phyloP scores from a whole-genome alignment of 805 yeast species.

The Sungouiozyma intestinalis region DNA sequence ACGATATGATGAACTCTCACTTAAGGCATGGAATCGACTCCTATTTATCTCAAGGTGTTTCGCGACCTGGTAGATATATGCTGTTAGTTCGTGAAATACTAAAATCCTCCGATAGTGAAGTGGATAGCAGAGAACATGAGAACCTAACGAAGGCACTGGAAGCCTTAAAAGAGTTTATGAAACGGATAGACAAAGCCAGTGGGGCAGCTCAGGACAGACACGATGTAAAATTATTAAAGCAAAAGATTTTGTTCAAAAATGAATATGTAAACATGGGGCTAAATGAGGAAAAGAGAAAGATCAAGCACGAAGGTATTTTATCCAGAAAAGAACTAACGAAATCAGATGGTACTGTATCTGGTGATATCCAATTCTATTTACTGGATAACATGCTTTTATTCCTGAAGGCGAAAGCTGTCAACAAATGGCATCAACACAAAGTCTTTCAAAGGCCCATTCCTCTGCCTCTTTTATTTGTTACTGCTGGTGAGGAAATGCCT shows the following conservation, averaged over 20 bases:
- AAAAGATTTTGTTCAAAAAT: constrained; percentile 69
- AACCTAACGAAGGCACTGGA: constrained; percentile 62
- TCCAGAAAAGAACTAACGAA: constrained; percentile 26
- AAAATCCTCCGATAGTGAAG: constrained; percentile 78
- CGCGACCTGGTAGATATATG: constrained; percentile 92
- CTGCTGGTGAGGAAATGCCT: constrained; percentile 73
- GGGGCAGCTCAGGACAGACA: constrained; percentile 93
- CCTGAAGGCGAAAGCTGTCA: constrained; percentile 75
- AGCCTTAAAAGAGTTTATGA: constrained; percentile 63
- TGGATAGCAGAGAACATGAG: constrained; percentile 35
- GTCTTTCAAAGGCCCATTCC: constrained; percentile 87
- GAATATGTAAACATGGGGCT: constrained; percentile 81
- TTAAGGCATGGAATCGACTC: constrained; percentile 66
- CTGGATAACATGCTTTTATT: constrained; percentile 83
- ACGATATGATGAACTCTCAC: constrained; percentile 66
- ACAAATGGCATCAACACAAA: constrained; percentile 82
- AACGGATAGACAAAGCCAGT: constrained; percentile 65
- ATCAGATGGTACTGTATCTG: constrained; percentile 27
- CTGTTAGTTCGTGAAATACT: constrained; percentile 70
- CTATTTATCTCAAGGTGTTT: constrained; percentile 87
- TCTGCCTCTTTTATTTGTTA: constrained; percentile 59
- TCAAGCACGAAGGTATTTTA: constrained; percentile 34
- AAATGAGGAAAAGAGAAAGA: constrained; percentile 68
- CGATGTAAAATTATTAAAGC: constrained; percentile 77
- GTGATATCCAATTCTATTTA: constrained; percentile 75